Evolutionary conservation across 73 alveolate genomes (phyloP).

Genomic region (Paraurostyla sp.): DNA sequence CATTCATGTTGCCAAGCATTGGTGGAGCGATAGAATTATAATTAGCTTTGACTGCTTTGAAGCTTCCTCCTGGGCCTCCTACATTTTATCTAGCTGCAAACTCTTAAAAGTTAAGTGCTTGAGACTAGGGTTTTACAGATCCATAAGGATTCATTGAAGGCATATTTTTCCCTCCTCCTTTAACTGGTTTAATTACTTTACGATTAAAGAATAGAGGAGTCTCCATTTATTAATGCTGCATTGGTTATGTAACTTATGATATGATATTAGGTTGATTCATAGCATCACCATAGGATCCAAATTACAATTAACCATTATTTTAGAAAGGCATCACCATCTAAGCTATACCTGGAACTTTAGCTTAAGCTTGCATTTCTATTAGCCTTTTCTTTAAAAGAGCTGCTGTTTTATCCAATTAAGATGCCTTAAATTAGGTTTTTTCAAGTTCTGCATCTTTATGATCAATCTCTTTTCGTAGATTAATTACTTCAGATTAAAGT

Average conservation of each 20-base stretch:
- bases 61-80: neutral
- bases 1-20: slow-evolving; percentile 11
- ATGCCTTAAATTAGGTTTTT: slow-evolving; percentile 20
- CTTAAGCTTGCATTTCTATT: neutral
- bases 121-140: neutral
- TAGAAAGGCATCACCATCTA: slow-evolving; percentile 60
- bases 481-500: slow-evolving; percentile 42
- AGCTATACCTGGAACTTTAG: neutral
- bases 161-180: slow-evolving; percentile 70
- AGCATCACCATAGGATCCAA: slow-evolving; percentile 52
- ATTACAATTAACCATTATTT: neutral
- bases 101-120: slow-evolving; percentile 21
- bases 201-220: slow-evolving; percentile 58
- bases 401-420: slow-evolving; percentile 33
- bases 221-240: neutral
- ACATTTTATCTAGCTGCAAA: neutral
- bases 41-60: neutral
- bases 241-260: neutral
- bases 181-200: slow-evolving; percentile 68
- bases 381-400: neutral
- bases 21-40: neutral
- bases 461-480: slow-evolving; percentile 44
- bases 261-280: neutral
- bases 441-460: slow-evolving; percentile 48
- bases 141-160: slow-evolving; percentile 43